phyloP scores from a whole-genome alignment of 352 stramenopile species.

The Phytopythium helicoides region DNA sequence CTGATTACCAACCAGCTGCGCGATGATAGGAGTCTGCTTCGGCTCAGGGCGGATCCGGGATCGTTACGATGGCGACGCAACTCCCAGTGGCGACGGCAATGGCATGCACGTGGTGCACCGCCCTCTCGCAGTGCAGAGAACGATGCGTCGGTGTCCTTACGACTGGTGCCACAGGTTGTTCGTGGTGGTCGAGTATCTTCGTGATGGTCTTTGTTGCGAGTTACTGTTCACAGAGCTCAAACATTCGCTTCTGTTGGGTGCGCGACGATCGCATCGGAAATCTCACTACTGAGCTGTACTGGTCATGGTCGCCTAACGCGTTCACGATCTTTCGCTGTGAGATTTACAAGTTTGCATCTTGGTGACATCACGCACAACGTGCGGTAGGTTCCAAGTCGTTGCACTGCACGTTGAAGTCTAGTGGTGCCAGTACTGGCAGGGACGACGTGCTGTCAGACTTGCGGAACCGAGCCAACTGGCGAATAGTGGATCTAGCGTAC shows the following conservation, averaged over 20 bases:
- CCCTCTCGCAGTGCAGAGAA: no score
- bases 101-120: no score
- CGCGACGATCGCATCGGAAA: slow-evolving; percentile 87
- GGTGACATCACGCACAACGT: slow-evolving; percentile 98
- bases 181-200: no score
- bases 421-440: slow-evolving; percentile 10
- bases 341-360: slow-evolving; percentile 99
- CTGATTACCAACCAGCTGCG: no score
- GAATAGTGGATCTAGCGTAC: slow-evolving; percentile 90
- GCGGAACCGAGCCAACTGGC: slow-evolving; percentile 67
- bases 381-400: slow-evolving; percentile 90
- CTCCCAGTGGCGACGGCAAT: no score
- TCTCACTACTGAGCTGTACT: slow-evolving; percentile 93
- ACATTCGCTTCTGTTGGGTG: slow-evolving; percentile 45
- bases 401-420: slow-evolving; percentile 48
- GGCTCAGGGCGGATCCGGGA: no score
- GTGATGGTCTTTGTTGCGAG: no score
- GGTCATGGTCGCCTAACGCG: slow-evolving; percentile 92
- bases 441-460: slow-evolving; percentile 81
- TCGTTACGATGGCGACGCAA: no score
- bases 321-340: slow-evolving; percentile 98
- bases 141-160: no score
- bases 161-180: no score
- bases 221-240: no score
- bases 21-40: no score